Evolutionary conservation across 2,329 filamentous ascomycete species (phyloP), one percentile per base, ranked within the genome.

Genomic region (Orbilia brochopaga): DNA sequence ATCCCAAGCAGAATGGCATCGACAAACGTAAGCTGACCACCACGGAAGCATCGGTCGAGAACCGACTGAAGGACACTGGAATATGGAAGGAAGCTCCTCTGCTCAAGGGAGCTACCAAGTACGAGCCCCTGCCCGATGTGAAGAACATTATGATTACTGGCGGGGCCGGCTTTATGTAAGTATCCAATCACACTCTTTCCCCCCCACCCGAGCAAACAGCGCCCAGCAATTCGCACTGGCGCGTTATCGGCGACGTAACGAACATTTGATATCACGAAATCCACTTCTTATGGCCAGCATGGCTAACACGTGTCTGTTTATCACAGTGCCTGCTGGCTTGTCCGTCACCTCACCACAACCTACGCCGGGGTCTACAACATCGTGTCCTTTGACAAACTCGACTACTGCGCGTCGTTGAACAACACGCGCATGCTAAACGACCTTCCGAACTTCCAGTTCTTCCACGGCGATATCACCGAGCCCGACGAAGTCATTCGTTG

Each of bases 141-240:
- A 88, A 86, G 79, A 92, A 91, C 77, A 92, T 93, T 76, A 88
- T 93, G 84, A 85, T 94, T 74, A 93, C 90, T 19, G 90, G 90
- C 55, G 90, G 90, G 60, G 90, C 90, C 73, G 90, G 90, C 75
- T 94, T 94, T 82, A 92, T 93, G 89, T 91, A 82, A 79, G 88
- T 80, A 56, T 24, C 17, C 27, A 32, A 32, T 32, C 27, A 17
- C 23, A n/a, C 27, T 30, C 57, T 23, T 40, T 51, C 57, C 40
- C 21, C 37, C 44, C 21, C 52, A 4, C 42, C 19, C 42, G 24
- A 48, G 35, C 44, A 32, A 59, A 58, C 35, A 69, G 44, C 55
- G 17, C 35, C 52, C 56, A 42, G 27, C 46, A 30, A 19, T 57
- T 42, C 17, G 8, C 5, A 30, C 35, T 1, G 8, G 15, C 35